Evolutionary conservation across 2,329 filamentous ascomycete genomes (phyloP), one percentile per base, ranked within the genome.

Genomic region (Bipolaris cookei): DNA sequence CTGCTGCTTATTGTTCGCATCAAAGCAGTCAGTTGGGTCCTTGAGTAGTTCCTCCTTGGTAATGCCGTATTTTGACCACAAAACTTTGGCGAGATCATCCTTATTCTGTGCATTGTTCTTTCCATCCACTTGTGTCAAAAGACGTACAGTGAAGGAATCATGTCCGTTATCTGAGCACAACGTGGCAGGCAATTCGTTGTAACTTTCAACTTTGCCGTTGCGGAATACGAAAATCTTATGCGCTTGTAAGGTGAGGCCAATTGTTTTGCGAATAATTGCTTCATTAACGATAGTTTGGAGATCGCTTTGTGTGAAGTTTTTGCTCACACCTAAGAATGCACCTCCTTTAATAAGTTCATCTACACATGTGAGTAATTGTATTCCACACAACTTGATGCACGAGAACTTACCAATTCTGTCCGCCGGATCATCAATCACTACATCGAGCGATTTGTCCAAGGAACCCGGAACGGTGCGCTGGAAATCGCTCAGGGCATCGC

Each of bases 251-350:
- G 38, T 18, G 16, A 42, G 38, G 14, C 38, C 38, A 18, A 42
- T 42, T n/a, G 38, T 7, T 6, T 42, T 1, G 4, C n/a, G 18
- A 18, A 18, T 42, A 5, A 42, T 42, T 51, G 51, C 5, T 20
- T 54, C 55, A 20, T 41, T 54, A 13, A 58, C 45, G 10, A 13
- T 7, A 6, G 25, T 11, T 35, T 54, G 50, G 14, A 58, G 18
- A 30, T 54, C 55, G 14, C 28, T 41, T 30, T 58, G 55, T n/a
- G 50, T 58, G 28, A 58, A 58, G 50, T 58, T 58, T 34, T 46
- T 39, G 44, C 44, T 58, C 10, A 51, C 20, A n/a, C 55, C 55
- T 7, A 58, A 30, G 41, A 58, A 58, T 18, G 3, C 28, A 6
- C 55, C 55, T 14, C 50, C 50, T 18, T 49, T 50, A 32, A 58